Evolutionary conservation across 2,329 filamentous ascomycete species (phyloP).

Genomic region (Botrytis fabae): DNA sequence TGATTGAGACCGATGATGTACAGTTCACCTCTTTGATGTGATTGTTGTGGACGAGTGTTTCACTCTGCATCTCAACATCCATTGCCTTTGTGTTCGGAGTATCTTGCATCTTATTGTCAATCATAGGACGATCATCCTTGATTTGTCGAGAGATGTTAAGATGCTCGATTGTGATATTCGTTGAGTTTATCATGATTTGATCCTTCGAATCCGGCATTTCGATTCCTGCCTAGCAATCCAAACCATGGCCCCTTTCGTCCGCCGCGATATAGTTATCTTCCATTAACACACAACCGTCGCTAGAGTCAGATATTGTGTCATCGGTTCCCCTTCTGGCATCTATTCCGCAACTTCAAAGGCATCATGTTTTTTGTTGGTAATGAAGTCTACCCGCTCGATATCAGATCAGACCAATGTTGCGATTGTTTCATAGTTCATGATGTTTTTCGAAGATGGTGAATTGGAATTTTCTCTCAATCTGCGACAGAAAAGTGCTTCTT

Average conservation of each 20-base stretch:
- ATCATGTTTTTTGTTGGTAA: neutral
- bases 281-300: neutral
- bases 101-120: neutral
- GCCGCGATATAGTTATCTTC: neutral
- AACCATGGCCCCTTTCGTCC: neutral
- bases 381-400: neutral
- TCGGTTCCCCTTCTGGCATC: neutral
- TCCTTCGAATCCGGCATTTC: neutral
- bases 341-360: neutral
- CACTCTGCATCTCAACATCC: neutral
- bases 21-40: neutral
- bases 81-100: neutral
- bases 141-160: neutral
- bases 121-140: neutral
- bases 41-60: neutral
- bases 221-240: neutral
- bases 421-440: neutral
- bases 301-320: neutral
- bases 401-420: neutral
- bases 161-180: neutral
- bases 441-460: neutral
- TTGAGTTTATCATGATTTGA: neutral
- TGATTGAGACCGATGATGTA: neutral
- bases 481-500: neutral
- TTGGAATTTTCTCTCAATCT: neutral